phyloP scores from a whole-genome alignment of 352 stramenopile genomes.

The Globisporangium megalacanthum region DNA sequence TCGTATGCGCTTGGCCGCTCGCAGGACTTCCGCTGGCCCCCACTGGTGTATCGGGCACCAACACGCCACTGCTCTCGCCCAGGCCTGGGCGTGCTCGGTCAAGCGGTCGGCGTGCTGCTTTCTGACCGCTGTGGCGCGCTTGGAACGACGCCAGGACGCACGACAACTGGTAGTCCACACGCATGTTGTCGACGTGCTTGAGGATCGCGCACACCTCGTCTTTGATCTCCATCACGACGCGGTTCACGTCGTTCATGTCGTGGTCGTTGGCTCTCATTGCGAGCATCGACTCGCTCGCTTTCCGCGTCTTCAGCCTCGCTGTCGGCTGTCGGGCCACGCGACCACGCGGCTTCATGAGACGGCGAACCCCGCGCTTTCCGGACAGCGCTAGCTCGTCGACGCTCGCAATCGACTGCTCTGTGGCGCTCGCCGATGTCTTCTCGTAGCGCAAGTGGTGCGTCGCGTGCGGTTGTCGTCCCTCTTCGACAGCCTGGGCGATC shows the following conservation, averaged over 20 bases:
- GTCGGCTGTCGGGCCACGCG: not conserved
- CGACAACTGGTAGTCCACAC: conserved; percentile 64
- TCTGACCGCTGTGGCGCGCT: conserved; percentile 18
- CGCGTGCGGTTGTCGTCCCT: not conserved
- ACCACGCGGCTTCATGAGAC: not conserved
- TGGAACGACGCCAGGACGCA: conserved; percentile 40
- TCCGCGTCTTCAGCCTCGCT: not conserved
- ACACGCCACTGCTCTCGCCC: not conserved
- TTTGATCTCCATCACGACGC: conserved; percentile 70
- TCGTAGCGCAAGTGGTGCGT: not conserved
- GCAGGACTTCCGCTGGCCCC: conserved; percentile 13
- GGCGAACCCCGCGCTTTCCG: not conserved
- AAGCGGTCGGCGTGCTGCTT: conserved; percentile 1
- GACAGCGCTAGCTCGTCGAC: not conserved
- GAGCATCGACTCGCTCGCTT: not conserved
- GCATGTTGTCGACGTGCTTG: conserved; percentile 47
- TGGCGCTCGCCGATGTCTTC: not conserved
- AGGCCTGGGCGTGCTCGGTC: conserved; percentile 5
- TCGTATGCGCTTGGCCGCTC: conserved; percentile 10
- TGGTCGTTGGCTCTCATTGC: conserved; percentile 13
- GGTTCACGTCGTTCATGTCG: conserved; percentile 37
- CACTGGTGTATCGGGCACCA: conserved; percentile 8
- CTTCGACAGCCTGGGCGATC: conserved; percentile 1
- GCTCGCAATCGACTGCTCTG: not conserved
- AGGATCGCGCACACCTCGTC: conserved; percentile 63